phyloP scores from a whole-genome alignment of 2,329 filamentous ascomycete genomes.

The Cordyceps javanica region DNA sequence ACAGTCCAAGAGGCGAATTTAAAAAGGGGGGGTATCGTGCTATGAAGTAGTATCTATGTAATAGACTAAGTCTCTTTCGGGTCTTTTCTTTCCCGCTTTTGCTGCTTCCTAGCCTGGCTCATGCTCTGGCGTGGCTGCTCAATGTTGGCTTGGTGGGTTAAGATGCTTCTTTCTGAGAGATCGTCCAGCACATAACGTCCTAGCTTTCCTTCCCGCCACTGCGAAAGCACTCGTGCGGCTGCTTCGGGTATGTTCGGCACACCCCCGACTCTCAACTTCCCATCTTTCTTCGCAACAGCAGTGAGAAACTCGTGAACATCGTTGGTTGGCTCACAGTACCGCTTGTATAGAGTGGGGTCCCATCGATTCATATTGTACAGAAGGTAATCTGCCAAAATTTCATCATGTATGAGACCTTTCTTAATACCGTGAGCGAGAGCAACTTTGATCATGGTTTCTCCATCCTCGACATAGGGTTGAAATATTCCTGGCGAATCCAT shows the following conservation, averaged over 20 bases:
- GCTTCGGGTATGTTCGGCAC: conserved; percentile 63
- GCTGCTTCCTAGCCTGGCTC: conserved; percentile 61
- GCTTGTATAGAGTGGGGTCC: conserved; percentile 55
- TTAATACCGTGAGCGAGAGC: conserved; percentile 86
- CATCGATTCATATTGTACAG: conserved; percentile 74
- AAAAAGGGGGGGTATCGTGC: conserved; percentile 5
- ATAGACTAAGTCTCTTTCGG: conserved; percentile 15
- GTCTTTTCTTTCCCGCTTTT: conserved; percentile 53
- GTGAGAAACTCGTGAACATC: conserved; percentile 69
- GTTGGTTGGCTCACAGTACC: conserved; percentile 69
- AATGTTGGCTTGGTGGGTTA: conserved; percentile 39
- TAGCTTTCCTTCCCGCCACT: conserved; percentile 72
- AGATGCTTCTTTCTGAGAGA: conserved; percentile 54
- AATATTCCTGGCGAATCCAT: conserved; percentile 95
- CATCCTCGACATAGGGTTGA: conserved; percentile 79
- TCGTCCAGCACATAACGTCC: conserved; percentile 77
- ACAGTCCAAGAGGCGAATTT: not conserved
- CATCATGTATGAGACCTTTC: conserved; percentile 72
- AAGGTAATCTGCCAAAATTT: conserved; percentile 82
- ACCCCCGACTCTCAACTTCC: conserved; percentile 69
- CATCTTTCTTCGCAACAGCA: conserved; percentile 65
- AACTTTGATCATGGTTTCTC: conserved; percentile 91
- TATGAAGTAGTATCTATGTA: not conserved
- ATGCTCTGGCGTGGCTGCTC: conserved; percentile 51
- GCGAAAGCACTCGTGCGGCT: conserved; percentile 73